A percentile compares a stretch with the other conserved stretches of the same genome.
phyloP scores from a whole-genome alignment of 169 alveolate species.

The Cryptosporidium bovis region DNA sequence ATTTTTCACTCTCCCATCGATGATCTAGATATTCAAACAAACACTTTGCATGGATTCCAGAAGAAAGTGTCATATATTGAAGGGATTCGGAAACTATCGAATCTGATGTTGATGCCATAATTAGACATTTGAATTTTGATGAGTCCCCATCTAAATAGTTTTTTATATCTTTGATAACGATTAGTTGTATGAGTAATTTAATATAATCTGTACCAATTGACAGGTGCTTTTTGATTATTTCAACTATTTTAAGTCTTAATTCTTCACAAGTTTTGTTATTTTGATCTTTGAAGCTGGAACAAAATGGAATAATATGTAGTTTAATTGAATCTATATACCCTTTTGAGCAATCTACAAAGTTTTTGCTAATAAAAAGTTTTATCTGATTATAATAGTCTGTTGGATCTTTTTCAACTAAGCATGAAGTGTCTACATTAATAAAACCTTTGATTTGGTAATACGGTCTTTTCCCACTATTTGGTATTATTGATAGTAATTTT shows the following conservation, averaged over 20 bases:
- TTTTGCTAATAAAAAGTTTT: background rate
- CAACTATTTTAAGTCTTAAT: conserved; percentile 4
- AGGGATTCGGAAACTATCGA: conserved; percentile 60
- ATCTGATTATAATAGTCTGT: conserved; percentile 18
- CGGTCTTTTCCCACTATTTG: conserved; percentile 51
- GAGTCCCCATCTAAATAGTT: conserved; percentile 6
- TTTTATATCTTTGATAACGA: conserved; percentile 39
- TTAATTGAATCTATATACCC: background rate
- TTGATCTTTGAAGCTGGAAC: conserved; percentile 17
- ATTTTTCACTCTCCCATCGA: conserved; percentile 18
- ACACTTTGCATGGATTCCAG: conserved; percentile 44
- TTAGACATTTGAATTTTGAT: conserved; percentile 14
- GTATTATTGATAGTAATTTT: conserved; percentile 31
- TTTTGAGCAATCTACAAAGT: background rate
- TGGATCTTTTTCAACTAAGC: conserved; percentile 25
- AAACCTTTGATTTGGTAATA: conserved; percentile 29
- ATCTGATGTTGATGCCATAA: conserved; percentile 46
- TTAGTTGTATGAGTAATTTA: conserved; percentile 29
- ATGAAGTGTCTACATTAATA: conserved; percentile 64
- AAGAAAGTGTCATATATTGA: conserved; percentile 46
- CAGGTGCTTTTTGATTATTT: conserved; percentile 5
- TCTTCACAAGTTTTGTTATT: background rate
- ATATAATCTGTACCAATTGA: conserved; percentile 45
- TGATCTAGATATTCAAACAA: conserved; percentile 12
- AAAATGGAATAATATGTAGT: conserved; percentile 47